phyloP scores from a whole-genome alignment of 306 rosid genomes.

The Chamaecrista fasciculata region DNA sequence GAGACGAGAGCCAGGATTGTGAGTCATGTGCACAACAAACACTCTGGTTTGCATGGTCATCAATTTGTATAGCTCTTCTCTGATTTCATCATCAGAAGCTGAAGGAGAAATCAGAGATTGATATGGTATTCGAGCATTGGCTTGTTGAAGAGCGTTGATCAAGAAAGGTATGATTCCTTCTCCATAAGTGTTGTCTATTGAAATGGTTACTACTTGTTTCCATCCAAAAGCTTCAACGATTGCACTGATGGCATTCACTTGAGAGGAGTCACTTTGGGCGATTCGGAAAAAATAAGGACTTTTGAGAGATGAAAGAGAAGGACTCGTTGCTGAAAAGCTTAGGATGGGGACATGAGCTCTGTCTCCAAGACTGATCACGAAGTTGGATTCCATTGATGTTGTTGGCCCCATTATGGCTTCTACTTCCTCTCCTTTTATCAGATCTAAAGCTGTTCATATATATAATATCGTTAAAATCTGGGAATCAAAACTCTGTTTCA shows the following conservation, averaged over 20 bases:
- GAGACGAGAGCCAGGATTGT: slow-evolving; percentile 10
- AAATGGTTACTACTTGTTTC: slow-evolving; percentile 31
- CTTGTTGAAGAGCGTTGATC: slow-evolving; percentile 27
- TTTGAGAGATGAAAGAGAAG: slow-evolving; percentile 28
- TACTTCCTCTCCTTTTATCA: neutral
- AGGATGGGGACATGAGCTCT: slow-evolving; percentile 41
- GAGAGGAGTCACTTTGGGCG: slow-evolving; percentile 20
- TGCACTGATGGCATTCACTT: slow-evolving; percentile 26
- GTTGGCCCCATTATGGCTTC: slow-evolving; percentile 39
- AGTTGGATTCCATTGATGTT: slow-evolving; percentile 31
- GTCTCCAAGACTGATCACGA: slow-evolving; percentile 30
- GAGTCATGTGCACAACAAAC: slow-evolving; percentile 28
- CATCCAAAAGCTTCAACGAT: slow-evolving; percentile 32
- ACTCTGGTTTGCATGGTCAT: slow-evolving; percentile 38
- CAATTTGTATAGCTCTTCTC: slow-evolving; percentile 29
- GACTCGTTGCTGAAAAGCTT: slow-evolving; percentile 32
- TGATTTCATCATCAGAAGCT: slow-evolving; percentile 15
- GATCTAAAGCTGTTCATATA: neutral
- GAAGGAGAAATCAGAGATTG: slow-evolving; percentile 1
- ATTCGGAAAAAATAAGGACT: slow-evolving; percentile 31
- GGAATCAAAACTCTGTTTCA: too few species aligned
- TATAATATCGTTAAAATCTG: too few species aligned
- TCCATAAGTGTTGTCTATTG: slow-evolving; percentile 14
- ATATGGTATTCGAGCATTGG: slow-evolving; percentile 20
- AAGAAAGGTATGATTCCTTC: slow-evolving; percentile 24